A percentile compares a stretch with the other conserved stretches of the same genome.
phyloP scores from a whole-genome alignment of 805 yeast genomes.

The Lipomyces spencermartinsiae region DNA sequence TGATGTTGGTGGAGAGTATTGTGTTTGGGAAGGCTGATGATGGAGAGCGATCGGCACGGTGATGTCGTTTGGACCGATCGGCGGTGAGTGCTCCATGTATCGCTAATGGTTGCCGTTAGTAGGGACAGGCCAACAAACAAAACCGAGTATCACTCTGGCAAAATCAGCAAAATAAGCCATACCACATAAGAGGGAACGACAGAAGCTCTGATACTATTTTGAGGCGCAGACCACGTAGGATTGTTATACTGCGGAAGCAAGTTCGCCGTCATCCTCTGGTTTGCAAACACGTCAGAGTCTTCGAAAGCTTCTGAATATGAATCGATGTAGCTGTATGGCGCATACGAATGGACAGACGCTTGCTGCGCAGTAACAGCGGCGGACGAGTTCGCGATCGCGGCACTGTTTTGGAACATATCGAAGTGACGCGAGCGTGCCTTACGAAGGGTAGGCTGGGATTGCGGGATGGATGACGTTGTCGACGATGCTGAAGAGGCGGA shows the following conservation, averaged over 20 bases:
- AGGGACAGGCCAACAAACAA: not conserved
- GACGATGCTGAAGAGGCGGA: conserved; percentile 13
- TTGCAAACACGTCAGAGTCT: not conserved
- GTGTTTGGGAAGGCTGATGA: conserved; percentile 4
- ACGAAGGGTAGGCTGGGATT: conserved; percentile 21
- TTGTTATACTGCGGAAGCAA: not conserved
- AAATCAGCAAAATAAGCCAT: not conserved
- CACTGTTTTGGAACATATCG: conserved; percentile 29
- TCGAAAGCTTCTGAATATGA: not conserved
- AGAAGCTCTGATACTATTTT: not conserved
- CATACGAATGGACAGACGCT: not conserved
- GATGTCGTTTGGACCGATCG: conserved; percentile 17
- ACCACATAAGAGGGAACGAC: not conserved
- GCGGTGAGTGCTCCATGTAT: conserved; percentile 32
- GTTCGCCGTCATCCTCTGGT: not conserved
- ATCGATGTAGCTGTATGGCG: conserved; percentile 1
- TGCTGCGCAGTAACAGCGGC: not conserved
- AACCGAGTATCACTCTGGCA: no score
- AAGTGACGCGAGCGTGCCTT: conserved; percentile 38
- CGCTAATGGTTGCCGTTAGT: conserved; percentile 1
- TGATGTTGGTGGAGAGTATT: conserved; percentile 15
- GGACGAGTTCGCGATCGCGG: conserved; percentile 17
- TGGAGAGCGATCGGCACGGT: conserved; percentile 13
- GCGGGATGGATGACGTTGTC: conserved; percentile 10
- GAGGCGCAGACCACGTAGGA: not conserved